phyloP scores from a whole-genome alignment of 2,329 filamentous ascomycete genomes.

The Dothideomycetes sp. region DNA sequence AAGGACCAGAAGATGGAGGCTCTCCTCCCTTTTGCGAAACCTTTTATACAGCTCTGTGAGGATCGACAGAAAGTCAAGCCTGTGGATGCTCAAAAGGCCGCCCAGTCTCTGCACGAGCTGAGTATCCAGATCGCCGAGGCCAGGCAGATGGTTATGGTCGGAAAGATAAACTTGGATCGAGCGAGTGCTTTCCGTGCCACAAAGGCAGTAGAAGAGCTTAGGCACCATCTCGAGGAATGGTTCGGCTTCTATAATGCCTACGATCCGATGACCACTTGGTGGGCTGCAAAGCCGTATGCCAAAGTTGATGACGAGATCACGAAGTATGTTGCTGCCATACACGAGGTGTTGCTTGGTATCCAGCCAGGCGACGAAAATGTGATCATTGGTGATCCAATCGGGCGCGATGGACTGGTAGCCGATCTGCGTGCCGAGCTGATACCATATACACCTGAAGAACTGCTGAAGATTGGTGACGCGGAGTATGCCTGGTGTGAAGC shows the following conservation, averaged over 20 bases:
- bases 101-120: constrained; percentile 28
- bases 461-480: constrained; percentile 39
- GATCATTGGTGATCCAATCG: constrained; percentile 48
- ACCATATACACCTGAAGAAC: constrained; percentile 46
- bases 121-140: constrained; percentile 21
- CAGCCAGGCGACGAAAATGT: constrained; percentile 32
- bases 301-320: constrained; percentile 27
- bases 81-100: constrained; percentile 33
- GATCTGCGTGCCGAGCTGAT: constrained; percentile 48
- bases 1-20: not conserved
- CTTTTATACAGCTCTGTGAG: constrained; percentile 36
- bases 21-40: constrained; percentile 35
- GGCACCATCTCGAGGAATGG: constrained; percentile 34
- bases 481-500: constrained; percentile 46
- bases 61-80: constrained; percentile 34
- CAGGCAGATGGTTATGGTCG: constrained; percentile 8
- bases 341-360: constrained; percentile 35
- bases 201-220: constrained; percentile 31
- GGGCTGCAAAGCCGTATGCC: constrained; percentile 37
- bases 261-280: constrained; percentile 48
- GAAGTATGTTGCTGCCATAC: constrained; percentile 26
- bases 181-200: constrained; percentile 38
- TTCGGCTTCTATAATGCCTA: constrained; percentile 43
- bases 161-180: constrained; percentile 24
- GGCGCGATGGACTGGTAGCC: constrained; percentile 37